Percentiles rank a stretch among this genome's conserved stretches.
These are phyloP conservation scores for Rhododendron simsii DNA, from an alignment of 148 eudicot species.

Conservation along the genomic window DNA sequence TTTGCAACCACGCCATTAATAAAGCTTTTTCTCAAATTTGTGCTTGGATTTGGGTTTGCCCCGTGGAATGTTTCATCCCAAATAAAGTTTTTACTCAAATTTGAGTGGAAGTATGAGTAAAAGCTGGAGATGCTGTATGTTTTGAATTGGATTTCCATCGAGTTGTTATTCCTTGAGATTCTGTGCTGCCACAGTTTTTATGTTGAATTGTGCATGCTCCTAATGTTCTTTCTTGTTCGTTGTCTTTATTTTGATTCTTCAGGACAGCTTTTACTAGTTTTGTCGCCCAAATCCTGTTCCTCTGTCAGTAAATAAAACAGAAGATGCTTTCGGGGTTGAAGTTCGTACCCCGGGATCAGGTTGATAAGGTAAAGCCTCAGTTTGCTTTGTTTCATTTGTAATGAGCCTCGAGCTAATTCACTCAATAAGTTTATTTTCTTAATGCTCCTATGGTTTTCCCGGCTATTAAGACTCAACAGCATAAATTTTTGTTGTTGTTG, in stretches of 20 bases:
- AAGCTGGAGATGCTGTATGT: neutral
- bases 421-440: neutral
- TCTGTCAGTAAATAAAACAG: neutral
- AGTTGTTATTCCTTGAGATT: neutral
- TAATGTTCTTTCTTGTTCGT: neutral
- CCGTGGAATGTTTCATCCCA: neutral
- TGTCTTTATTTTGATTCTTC: slow-evolving; percentile 4
- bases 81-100: neutral
- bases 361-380: slow-evolving; percentile 44
- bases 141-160: neutral
- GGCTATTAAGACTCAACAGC: neutral
- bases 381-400: neutral
- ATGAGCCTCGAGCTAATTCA: neutral
- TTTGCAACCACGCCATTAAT: too few relatives aligned
- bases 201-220: neutral
- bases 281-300: neutral
- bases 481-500: neutral
- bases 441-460: neutral
- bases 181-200: neutral
- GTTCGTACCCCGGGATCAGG: slow-evolving; percentile 66
- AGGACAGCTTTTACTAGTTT: neutral
- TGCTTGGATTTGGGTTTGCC: neutral
- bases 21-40: neutral
- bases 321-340: slow-evolving; percentile 83
- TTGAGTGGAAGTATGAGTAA: neutral